Base-by-base conservation (phyloP, 2,329 filamentous ascomycete species). In the Epichloe hybrida region DNA sequence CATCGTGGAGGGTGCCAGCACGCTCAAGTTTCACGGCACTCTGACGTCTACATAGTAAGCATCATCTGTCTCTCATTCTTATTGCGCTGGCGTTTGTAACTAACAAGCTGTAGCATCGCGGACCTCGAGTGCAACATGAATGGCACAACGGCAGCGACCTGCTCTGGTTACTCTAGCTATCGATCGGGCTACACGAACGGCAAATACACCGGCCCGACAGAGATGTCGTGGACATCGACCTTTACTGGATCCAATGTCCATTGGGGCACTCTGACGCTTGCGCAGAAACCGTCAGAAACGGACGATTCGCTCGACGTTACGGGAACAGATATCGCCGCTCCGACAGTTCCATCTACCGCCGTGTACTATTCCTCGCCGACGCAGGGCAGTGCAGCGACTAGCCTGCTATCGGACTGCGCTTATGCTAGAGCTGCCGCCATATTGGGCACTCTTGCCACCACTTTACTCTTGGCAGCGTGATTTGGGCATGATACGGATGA, bases 141-240 rank as follows among this genome's bases (percentile, higher is more conserved):
- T 20, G 70, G 65, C 23, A 70, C 63, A 5, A 72, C 70, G 4
- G 66, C 63, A 9, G 72, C 72, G 17, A 72, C 69, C 5, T 75
- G 73, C 54, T 74, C 70, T 0, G 72, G 72, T 20, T 74, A 72
- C 54, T 72, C 73, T 2, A 73, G 72, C 47, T 69, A 67, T 49
- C 66, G 64, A 40, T 57, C 66, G 5, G 64, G 65, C 46, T 71
- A 68, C 55, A 59, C 61, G 4, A 64, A 69, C 44, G 69, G 68
- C 48, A 59, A 62, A 8, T 50, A 67, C 48, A 67, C 66, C 2
- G 71, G 72, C 0, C 69, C 71, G 40, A 72, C 70, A 1, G 64
- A 73, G 53, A 64, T 68, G 11, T 63, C 62, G 13, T 74, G 72
- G 70, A 72, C 67, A 1, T 71, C 65, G 38, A 74, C 72, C 5